Evolutionary conservation across 768 basidiomycete genomes (phyloP).

Genomic region (Clathrus columnatus): DNA sequence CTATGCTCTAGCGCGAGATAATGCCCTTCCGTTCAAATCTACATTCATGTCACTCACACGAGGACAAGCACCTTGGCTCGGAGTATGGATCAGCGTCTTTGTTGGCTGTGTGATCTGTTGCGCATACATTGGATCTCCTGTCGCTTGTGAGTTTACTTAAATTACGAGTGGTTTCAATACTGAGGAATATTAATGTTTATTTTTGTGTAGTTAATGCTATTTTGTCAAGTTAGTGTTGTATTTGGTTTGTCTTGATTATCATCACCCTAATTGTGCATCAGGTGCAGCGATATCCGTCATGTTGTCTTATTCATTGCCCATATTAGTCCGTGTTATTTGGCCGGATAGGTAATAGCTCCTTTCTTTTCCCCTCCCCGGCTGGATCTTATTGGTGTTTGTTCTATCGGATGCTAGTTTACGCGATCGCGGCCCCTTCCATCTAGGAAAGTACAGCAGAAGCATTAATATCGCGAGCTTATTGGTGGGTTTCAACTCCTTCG

Average conservation of each 20-base stretch:
- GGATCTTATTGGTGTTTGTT: slow-evolving; percentile 7
- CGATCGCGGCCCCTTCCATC: slow-evolving; percentile 40
- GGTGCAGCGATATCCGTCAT: slow-evolving; percentile 48
- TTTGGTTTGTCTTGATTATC: neutral
- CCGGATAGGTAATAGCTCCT: slow-evolving; percentile 31
- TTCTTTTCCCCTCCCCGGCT: neutral
- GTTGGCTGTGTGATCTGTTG: slow-evolving; percentile 47
- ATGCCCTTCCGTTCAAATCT: slow-evolving; percentile 39
- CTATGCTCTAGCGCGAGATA: slow-evolving; percentile 48
- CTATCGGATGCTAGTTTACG: slow-evolving; percentile 26
- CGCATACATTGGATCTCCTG: slow-evolving; percentile 47
- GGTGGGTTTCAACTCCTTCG: slow-evolving; percentile 21
- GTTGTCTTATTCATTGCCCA: slow-evolving; percentile 49
- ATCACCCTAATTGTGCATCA: neutral
- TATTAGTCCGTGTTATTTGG: slow-evolving; percentile 52
- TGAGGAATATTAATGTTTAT: neutral
- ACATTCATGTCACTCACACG: slow-evolving; percentile 43
- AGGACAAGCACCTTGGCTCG: slow-evolving; percentile 45
- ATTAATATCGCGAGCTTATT: slow-evolving; percentile 41
- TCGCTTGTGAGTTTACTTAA: slow-evolving; percentile 34
- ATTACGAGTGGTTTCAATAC: neutral
- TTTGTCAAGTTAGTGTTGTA: neutral
- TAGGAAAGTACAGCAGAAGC: slow-evolving; percentile 44
- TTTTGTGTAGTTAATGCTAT: neutral
- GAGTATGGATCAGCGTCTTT: slow-evolving; percentile 46